Evolutionary conservation across 371 early-diverging fungal species (phyloP), one percentile per base, ranked within the genome.

Genomic region (Batkoa obscura): DNA sequence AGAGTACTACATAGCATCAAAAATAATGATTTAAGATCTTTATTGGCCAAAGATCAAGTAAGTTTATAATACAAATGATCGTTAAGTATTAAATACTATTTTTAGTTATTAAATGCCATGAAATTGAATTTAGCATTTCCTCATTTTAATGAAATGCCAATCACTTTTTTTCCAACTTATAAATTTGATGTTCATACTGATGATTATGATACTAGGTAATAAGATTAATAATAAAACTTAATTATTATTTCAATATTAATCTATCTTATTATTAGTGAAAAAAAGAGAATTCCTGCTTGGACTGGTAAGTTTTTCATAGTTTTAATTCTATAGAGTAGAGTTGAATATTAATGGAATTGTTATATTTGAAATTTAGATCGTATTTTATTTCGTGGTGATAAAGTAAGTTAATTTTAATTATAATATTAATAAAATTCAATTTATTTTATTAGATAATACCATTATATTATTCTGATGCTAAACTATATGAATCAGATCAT

Each of bases 101-200:
- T 23, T 23, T 23, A 23, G 23, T 23, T 23, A 23, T 23, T 23
- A 23, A 23, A 23, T 23, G 23, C 23, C 23, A 79, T 82, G 69
- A 70, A 66, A 4, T 58, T 62, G 2, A 80, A 82, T 0, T 62
- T 64, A 10, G 79, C 78, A 13, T 97, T 97, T 62, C 73, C 66
- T 1, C 83, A 78, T 38, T 97, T 84, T 64, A 69, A 72, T 13
- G 97, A 97, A 68, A 87, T 81, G 0, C 64, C 64, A 0, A 78
- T 95, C 30, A 61, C 59, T 0, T 97, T 97, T 63, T 62, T 67
- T 6, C 98, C 98, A 1, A 96, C 96, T 0, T 97, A 96, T 72
- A 93, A 93, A 64, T 95, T 80, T 62, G 86, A 90, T 63, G 72
- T 80, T 53, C 88, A 89, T 0, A 86, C 88, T 0, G 66, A 74